Conservation (phyloP, 2,329 filamentous ascomycete genomes). For the Neocatenulostroma microsporum region DNA sequence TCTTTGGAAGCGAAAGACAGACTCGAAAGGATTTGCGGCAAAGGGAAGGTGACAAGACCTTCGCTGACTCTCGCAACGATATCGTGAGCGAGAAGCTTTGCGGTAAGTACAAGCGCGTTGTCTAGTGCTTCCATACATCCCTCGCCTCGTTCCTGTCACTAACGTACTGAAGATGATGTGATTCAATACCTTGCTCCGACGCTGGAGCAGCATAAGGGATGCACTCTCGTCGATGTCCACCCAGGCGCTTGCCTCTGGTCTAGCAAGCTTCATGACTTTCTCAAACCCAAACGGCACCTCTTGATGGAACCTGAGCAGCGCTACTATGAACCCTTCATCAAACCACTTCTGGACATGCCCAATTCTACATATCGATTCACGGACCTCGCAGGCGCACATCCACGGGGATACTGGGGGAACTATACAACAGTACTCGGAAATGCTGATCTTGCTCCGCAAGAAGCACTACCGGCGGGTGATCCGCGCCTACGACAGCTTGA, state of each 20-base stretch:
- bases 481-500: conserved; percentile 50
- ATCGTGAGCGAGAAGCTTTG: conserved; percentile 18
- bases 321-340: conserved; percentile 54
- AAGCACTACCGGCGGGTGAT: conserved; percentile 31
- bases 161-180: conserved; percentile 52
- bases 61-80: conserved; percentile 6
- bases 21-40: neutral
- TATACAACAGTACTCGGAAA: conserved; percentile 48
- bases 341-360: conserved; percentile 33
- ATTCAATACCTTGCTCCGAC: conserved; percentile 61
- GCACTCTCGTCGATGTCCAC: conserved; percentile 81
- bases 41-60: too few species aligned
- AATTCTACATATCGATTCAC: conserved; percentile 44
- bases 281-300: conserved; percentile 75
- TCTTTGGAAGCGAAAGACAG: too few species aligned
- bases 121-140: too few species aligned
- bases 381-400: conserved; percentile 18
- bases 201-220: conserved; percentile 62
- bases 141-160: too few species aligned
- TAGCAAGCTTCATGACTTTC: conserved; percentile 60
- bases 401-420: conserved; percentile 18
- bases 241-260: conserved; percentile 77
- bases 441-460: conserved; percentile 49
- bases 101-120: conserved; percentile 14
- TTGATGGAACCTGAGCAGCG: conserved; percentile 65